Evolutionary conservation across 441 rosid species (phyloP).

Genomic region (Macaranga tanarius): DNA sequence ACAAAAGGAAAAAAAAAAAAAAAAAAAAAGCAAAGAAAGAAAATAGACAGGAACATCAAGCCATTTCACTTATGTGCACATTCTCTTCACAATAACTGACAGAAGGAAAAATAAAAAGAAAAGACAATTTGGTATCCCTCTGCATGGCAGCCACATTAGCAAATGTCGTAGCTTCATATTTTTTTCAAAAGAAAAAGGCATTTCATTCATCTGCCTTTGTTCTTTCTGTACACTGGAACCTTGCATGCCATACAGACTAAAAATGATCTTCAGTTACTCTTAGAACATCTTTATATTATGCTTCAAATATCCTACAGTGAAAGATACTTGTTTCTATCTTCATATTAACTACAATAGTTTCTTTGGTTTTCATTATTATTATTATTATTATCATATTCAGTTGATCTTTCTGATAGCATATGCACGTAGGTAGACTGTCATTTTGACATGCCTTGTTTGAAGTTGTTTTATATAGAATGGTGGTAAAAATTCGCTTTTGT

Average conservation of each 20-base stretch:
- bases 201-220: neutral
- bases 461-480: neutral
- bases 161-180: neutral
- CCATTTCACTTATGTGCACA: no score
- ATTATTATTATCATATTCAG: neutral
- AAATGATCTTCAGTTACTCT: neutral
- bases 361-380: neutral
- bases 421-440: neutral
- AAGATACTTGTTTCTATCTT: neutral
- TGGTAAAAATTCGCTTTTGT: neutral
- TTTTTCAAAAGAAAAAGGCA: neutral
- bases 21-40: no score
- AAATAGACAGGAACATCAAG: no score
- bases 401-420: neutral
- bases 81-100: no score
- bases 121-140: no score
- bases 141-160: no score
- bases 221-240: neutral
- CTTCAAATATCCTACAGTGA: neutral
- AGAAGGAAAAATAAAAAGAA: no score
- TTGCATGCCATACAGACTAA: neutral
- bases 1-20: neutral
- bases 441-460: slow-evolving; percentile 11
- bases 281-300: neutral
- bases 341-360: neutral